Base-by-base conservation (phyloP, 1,284 basidiomycete species). In the Chondrostereum purpureum region DNA sequence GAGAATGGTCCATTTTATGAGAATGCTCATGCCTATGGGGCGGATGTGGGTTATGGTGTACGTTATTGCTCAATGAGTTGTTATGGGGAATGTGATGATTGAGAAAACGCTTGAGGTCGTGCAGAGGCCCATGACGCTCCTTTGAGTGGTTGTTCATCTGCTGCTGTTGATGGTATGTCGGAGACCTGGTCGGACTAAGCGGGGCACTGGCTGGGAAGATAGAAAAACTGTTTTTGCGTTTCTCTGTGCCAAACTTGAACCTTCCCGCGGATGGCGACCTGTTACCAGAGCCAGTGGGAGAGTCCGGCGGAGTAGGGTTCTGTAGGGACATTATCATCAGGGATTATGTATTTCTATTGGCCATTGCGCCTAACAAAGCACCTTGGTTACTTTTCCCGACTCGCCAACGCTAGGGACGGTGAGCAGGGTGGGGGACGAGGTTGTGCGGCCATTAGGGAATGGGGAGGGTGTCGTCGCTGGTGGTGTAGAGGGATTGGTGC, bases 31-130 rank as follows among this genome's bases (percentile, higher is more conserved):
- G 43, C 40, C 43, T 34, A 33, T 40, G 27, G 31, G 12, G 40
- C 40, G 43, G 42, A 37, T 35, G 39, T 42, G 36, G 16, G 45
- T 48, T 36, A 56, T 54, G 18, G 54, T 49, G 42, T 53, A 51
- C 16, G 46, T 50, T 46, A 53, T 52, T 44, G 55, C 52, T 54
- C 38, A 49, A 50, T 36, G 53, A 49, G 22, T 54, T 56, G 16
- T 56, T 56, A 49, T 87, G 81, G 49, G 81, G 81, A 44, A 92
- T 84, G 65, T 92, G 89, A 64, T 89, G 80, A 66, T 93, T 89
- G 50, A 95, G 76, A 70, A 95, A 94, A 22, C 92, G 86, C 59
- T 91, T 91, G 55, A 96, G 79, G 63, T 95, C 92, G 65, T 89
- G 82, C 42, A 96, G 75, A 3, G 90, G 85, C 0, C 88, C 81